Conservation (phyloP, 805 yeast species). For the Saccharomycopsis babjevae region DNA sequence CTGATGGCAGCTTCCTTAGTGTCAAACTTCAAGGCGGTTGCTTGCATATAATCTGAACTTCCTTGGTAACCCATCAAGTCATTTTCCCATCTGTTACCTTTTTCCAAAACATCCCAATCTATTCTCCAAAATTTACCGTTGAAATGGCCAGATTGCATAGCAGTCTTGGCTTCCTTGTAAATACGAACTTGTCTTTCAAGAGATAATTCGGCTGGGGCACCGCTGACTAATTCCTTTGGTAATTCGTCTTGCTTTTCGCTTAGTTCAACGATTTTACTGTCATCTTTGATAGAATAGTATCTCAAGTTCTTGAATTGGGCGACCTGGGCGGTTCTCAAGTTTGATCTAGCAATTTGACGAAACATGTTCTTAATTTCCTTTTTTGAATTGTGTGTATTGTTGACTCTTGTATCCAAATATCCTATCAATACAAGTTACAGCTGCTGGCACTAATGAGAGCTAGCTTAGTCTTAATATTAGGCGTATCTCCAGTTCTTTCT, state of each 20-base stretch:
- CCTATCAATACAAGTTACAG: too few relatives aligned
- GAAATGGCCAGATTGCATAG: conserved; percentile 56
- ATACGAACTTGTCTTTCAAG: conserved; percentile 61
- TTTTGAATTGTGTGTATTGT: background rate
- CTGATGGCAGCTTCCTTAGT: conserved; percentile 65
- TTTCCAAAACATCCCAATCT: conserved; percentile 74
- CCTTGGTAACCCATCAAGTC: conserved; percentile 81
- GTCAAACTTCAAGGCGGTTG: conserved; percentile 60
- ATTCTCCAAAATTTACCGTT: conserved; percentile 55
- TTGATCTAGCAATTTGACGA: conserved; percentile 2
- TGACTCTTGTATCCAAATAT: too few relatives aligned
- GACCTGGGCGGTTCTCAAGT: background rate
- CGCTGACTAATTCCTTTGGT: conserved; percentile 55
- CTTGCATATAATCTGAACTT: conserved; percentile 63
- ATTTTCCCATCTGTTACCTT: conserved; percentile 82
- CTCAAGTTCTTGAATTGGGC: background rate
- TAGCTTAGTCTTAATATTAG: background rate
- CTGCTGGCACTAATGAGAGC: background rate
- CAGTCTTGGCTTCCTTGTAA: conserved; percentile 65
- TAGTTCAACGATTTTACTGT: conserved; percentile 4
- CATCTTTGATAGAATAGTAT: background rate
- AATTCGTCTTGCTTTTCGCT: conserved; percentile 23
- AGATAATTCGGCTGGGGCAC: conserved; percentile 63
- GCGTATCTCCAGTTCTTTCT: background rate
- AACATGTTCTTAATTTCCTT: background rate